Evolutionary conservation across 225 moss, liverwort and hornwort genomes (phyloP), one percentile per base, ranked within the genome.

Genomic region (Sphagnum contortum): DNA sequence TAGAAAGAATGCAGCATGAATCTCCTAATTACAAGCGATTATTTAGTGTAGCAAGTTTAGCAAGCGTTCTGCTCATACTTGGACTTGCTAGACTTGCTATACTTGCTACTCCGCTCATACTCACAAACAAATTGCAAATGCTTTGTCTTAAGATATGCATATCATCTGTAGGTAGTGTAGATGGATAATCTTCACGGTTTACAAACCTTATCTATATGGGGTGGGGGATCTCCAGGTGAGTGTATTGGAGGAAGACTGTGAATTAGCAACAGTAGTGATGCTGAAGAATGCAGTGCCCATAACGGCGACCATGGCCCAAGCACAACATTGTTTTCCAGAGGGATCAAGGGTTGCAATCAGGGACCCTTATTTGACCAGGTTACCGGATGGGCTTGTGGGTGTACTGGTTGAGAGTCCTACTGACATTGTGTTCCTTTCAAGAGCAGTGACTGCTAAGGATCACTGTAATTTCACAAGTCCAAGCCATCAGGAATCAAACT

Each of bases 291-390:
- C 83, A 13, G 75, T 88, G 68, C 89, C 83, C 3, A 69, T 62
- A 62, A 80, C 83, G 59, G 77, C 85, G 5, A 94, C 84, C 50
- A 91, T 89, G 65, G 80, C 82, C 4, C 81, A 89, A 54, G 85
- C 91, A 48, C 91, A 94, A 73, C 69, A 76, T 51, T 80, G 89
- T 45, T 94, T 89, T 51, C 91, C 91, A 1, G 80, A 89, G 55
- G 83, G 84, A 2, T 81, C 94, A 0, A 75, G 83, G 44, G 75
- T 94, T 5, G 83, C 76, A 0, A 76, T 94, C 48, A 81, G 87
- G 2, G 85, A 91, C 59, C 94, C 94, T 50, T 94, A 94, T 64
- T 74, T 94, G 4, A 94, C 83, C 66, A 75, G 89, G 4, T 91
- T 94, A 67, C 77, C 89, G 5, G 91, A 94, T 63, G 85, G 87